phyloP scores from a whole-genome alignment of 805 yeast genomes.

The Wilhelminamyces savonicus region DNA sequence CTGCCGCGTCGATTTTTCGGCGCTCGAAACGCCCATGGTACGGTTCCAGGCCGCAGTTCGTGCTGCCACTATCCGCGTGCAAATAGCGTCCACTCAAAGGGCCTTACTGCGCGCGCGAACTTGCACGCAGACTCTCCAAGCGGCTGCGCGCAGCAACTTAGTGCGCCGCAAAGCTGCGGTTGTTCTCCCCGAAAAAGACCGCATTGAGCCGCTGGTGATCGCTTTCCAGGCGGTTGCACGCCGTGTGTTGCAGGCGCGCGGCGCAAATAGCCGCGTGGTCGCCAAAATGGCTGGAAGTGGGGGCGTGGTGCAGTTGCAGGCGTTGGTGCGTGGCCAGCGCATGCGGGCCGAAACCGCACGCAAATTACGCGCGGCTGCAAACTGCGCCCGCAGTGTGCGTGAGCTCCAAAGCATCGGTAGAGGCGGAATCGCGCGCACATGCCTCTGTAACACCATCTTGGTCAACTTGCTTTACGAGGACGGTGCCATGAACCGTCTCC shows the following conservation, averaged over 20 bases:
- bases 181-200: conserved; percentile 15
- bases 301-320: conserved; percentile 28
- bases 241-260: conserved; percentile 14
- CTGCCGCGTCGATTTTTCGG: background rate
- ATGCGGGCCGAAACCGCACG: conserved; percentile 19
- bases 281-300: conserved; percentile 9
- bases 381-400: too few relatives aligned
- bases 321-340: conserved; percentile 30
- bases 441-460: conserved; percentile 36
- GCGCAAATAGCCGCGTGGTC: conserved; percentile 11
- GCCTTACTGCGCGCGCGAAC: too few relatives aligned
- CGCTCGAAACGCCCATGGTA: background rate
- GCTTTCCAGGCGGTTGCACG: conserved; percentile 27
- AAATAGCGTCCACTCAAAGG: too few relatives aligned
- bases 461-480: conserved; percentile 37
- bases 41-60: conserved; percentile 28
- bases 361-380: conserved; percentile 5
- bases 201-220: conserved; percentile 15
- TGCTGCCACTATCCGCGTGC: too few relatives aligned
- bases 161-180: conserved; percentile 14
- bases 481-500: conserved; percentile 26
- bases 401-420: conserved; percentile 39
- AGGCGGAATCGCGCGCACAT: conserved; percentile 39
- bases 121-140: too few relatives aligned
- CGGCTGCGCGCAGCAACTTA: too few relatives aligned